Conservation (phyloP, 495 filamentous ascomycete genomes). For the Hyaloscypha variabilis region DNA sequence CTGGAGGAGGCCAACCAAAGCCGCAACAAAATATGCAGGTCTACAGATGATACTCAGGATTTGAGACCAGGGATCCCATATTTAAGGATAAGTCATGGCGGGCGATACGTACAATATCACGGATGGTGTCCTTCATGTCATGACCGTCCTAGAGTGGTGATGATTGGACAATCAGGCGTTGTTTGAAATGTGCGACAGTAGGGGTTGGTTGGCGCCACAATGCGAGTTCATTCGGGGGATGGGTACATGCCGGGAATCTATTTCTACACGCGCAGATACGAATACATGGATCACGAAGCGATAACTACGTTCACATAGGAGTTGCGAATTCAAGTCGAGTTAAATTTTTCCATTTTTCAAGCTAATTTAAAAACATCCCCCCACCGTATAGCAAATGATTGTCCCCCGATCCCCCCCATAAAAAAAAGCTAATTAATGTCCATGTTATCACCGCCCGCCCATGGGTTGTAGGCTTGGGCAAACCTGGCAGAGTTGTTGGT, state of each 20-base stretch:
- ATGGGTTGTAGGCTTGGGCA: no score
- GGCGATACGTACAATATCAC: no score
- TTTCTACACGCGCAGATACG: background rate
- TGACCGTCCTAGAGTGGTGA: background rate
- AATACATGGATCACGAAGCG: background rate
- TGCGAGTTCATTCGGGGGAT: background rate
- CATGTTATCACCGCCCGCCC: no score
- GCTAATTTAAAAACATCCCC: no score
- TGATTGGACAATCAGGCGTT: background rate
- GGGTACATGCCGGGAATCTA: background rate
- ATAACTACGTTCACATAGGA: no score
- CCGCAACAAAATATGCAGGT: conserved; percentile 29
- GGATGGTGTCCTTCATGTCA: no score
- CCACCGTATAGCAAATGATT: no score
- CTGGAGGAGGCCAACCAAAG: conserved; percentile 21
- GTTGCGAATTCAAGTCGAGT: no score
- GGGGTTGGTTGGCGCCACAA: background rate
- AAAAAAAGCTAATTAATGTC: no score
- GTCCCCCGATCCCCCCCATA: no score
- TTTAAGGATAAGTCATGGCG: background rate
- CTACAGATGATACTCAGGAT: conserved; percentile 25
- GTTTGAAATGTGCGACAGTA: background rate
- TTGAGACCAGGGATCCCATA: conserved; percentile 14
- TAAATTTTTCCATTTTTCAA: no score
- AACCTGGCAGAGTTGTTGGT: no score